Conservation (phyloP, 345 rosid species). For the Gossypioides kirkii region DNA sequence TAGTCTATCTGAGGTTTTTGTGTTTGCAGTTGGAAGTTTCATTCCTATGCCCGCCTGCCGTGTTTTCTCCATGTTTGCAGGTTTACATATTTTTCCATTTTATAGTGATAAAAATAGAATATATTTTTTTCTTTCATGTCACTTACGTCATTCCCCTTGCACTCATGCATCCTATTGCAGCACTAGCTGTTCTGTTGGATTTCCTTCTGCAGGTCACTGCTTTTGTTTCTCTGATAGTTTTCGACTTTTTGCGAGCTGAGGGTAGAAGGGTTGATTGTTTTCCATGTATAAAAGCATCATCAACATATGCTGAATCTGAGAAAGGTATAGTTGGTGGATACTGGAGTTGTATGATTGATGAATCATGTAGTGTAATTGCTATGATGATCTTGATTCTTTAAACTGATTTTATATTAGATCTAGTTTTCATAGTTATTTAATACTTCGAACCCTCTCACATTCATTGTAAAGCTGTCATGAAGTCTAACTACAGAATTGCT, state of each 20-base stretch:
- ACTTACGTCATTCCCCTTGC: constrained; percentile 7
- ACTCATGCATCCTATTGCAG: constrained; percentile 47
- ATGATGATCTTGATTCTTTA: neutral
- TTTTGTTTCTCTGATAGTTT: constrained; percentile 88
- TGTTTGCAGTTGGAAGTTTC: constrained; percentile 95
- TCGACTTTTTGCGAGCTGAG: constrained; percentile 78
- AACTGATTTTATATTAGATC: neutral
- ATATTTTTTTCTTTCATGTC: neutral
- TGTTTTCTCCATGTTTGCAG: constrained; percentile 98
- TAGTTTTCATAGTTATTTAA: neutral
- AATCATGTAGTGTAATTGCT: neutral
- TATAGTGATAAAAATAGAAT: neutral
- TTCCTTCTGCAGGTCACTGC: constrained; percentile 96
- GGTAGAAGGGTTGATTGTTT: constrained; percentile 80
- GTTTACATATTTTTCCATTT: constrained; percentile 27
- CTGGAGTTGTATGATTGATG: constrained; percentile 11
- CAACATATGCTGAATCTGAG: constrained; percentile 47
- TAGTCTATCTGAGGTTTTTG: constrained; percentile 86
- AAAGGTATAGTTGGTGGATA: constrained; percentile 44
- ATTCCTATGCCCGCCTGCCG: constrained; percentile 98
- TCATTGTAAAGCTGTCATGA: constrained; percentile 13
- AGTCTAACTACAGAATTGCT: constrained; percentile 23
- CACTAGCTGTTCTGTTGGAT: constrained; percentile 91
- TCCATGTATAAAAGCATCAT: constrained; percentile 64
- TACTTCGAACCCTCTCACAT: neutral